Percentiles rank a stretch among this genome's conserved stretches.
These are phyloP conservation scores for Forsythia viridissima DNA, from an alignment of 257 asterid species.

Conservation along the genomic window DNA sequence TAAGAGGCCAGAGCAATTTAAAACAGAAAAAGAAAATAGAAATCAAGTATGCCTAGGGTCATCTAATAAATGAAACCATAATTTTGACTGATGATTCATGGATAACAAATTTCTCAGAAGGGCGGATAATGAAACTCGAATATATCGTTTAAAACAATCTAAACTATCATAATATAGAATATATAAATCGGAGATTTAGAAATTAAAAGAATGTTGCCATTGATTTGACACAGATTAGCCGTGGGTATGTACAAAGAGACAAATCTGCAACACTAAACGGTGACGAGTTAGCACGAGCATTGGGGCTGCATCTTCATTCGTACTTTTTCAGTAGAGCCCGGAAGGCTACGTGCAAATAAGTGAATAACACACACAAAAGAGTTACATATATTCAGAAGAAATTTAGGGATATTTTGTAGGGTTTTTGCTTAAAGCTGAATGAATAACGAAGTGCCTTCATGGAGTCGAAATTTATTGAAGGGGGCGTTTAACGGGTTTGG, in stretches of 20 bases:
- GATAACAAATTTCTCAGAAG: slow-evolving; percentile 62
- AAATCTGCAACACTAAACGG: slow-evolving; percentile 82
- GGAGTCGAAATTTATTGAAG: too few relatives aligned
- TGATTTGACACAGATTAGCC: slow-evolving; percentile 73
- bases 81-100: slow-evolving; percentile 48
- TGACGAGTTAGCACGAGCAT: slow-evolving; percentile 72
- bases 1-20: not conserved
- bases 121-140: slow-evolving; percentile 55
- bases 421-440: too few relatives aligned
- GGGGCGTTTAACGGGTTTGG: too few relatives aligned
- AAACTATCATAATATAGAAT: slow-evolving; percentile 48
- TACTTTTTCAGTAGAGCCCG: slow-evolving; percentile 66
- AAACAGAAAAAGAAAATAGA: not conserved
- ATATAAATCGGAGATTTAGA: not conserved
- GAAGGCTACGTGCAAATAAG: slow-evolving; percentile 69
- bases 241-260: slow-evolving; percentile 48
- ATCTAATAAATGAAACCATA: slow-evolving; percentile 84
- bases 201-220: slow-evolving; percentile 37
- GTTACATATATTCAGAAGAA: too few relatives aligned
- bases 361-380: too few relatives aligned
- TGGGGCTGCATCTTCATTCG: slow-evolving; percentile 63
- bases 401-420: too few relatives aligned
- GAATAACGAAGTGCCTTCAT: too few relatives aligned
- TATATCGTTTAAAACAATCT: too few relatives aligned
- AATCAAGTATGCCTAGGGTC: slow-evolving; percentile 42